Percentiles rank a stretch among this genome's conserved stretches.
Evolutionary conservation across 2,329 filamentous ascomycete genomes (phyloP).

Genomic region (Metarhizium robertsii): DNA sequence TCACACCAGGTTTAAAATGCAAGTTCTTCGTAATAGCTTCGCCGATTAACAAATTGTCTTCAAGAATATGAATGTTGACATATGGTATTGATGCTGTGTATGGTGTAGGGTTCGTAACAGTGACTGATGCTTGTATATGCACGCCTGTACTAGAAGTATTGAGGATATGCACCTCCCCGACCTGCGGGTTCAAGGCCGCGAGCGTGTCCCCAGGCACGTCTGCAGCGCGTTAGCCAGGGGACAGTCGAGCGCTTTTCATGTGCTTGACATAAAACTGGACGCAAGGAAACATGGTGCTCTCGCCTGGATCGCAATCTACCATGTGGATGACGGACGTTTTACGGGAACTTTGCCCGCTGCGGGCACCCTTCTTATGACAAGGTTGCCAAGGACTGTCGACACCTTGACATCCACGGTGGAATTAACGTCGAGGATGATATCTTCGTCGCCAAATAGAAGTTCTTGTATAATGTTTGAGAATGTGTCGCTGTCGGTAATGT

Average conservation of each 20-base stretch:
- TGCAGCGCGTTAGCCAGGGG: slow-evolving; percentile 30
- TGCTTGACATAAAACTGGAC: slow-evolving; percentile 3
- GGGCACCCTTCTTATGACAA: slow-evolving; percentile 76
- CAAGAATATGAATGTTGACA: slow-evolving; percentile 64
- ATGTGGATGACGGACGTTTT: slow-evolving; percentile 68
- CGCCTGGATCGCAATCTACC: slow-evolving; percentile 16
- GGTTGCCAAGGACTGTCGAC: slow-evolving; percentile 68
- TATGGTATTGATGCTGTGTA: slow-evolving; percentile 80
- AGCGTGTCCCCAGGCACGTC: slow-evolving; percentile 49
- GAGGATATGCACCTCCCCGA: slow-evolving; percentile 63
- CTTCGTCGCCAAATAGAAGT: slow-evolving; percentile 63
- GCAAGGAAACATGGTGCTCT: slow-evolving; percentile 15
- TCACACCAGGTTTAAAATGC: slow-evolving; percentile 57
- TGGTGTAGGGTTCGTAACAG: slow-evolving; percentile 81
- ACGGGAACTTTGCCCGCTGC: slow-evolving; percentile 79
- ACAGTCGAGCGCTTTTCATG: slow-evolving; percentile 12
- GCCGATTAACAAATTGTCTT: slow-evolving; percentile 65
- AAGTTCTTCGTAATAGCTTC: slow-evolving; percentile 61
- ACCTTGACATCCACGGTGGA: slow-evolving; percentile 78
- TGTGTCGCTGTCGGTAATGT: slow-evolving; percentile 70
- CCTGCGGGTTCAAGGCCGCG: slow-evolving; percentile 44
- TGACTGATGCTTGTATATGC: slow-evolving; percentile 61
- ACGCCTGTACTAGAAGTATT: slow-evolving; percentile 65
- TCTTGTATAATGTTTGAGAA: slow-evolving; percentile 75
- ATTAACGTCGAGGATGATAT: slow-evolving; percentile 63